Base-by-base conservation (phyloP, 495 filamentous ascomycete species). In the Choiromyces venosus region DNA sequence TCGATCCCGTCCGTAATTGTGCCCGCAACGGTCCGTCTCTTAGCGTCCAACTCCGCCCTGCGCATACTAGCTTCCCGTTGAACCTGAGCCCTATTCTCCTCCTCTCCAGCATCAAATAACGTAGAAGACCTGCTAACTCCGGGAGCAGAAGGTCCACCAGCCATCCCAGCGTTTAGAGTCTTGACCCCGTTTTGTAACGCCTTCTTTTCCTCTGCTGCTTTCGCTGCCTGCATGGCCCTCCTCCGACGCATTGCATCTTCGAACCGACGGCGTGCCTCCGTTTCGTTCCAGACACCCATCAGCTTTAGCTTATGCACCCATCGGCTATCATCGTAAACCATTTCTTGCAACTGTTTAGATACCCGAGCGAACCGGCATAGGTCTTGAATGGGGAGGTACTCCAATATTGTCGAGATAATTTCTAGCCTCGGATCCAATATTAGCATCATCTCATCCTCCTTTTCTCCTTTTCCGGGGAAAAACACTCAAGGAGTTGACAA, bases 311-410 rank as follows among this genome's bases (percentile, higher is more conserved):
- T 87, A 70, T 91, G 89, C 66, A 97, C 90, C 95, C 95, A 99
- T 84, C 94, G 87, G 29, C 93, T 91, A 82, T 99, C 95, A 85
- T 99, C 96, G 84, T 98, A 98, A 16, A 96, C 96, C 93, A 99
- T 99, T 82, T 99, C 95, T 76, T 91, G 91, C 87, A 97, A 89
- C 65, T 93, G 91, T 82, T 88, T 91, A 70, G 93, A 97, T 38
- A 91, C 90, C 38, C 90, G 89, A n/a, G 95, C 95, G 81, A 92
- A 94, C 69, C 89, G 88, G 74, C 97, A 85, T 61, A 95, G 89
- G 79, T 96, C 94, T 71, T 90, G 84, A 46, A 96, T 86, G 39
- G 93, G 89, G 73, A 97, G 88, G 83, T 94, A 92, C 81, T 97
- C 93, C 81, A 98, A 87, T 76, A 98, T 93, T 21, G 88, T 87